Evolutionary conservation across 495 filamentous ascomycete species (phyloP), one percentile per base, ranked within the genome.

Genomic region (Aspergillus steynii): DNA sequence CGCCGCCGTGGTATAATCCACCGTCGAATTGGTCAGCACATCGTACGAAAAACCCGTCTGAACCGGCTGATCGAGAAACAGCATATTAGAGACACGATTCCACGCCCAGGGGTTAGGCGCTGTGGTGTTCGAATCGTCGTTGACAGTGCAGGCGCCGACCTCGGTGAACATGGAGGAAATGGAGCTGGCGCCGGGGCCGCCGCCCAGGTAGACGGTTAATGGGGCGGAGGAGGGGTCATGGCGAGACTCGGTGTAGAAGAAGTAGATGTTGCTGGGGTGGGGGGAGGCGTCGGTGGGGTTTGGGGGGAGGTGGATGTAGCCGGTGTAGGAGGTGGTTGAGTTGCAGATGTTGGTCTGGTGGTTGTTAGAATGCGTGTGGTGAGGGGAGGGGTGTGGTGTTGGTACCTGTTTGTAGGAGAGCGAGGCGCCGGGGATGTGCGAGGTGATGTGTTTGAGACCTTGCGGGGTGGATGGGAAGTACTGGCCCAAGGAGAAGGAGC

Each of bases 31-130:
- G 14, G 60, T 61, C 5, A 34, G 48, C 0, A 50, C 53, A 34
- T 62, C 60, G 27, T 58, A 62, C 5, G 60, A 62, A 15, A 62
- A 62, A 15, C 60, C 60, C 2, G 55, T 51, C 47, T 62, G 60
- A 1, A 57, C 55, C 7, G 50, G 60, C 37, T 62, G 60, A 28
- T 62, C 60, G 4, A 62, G 50, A n/a, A 48, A 62, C 12, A 62
- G 42, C 3, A 62, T 45, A 7, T 62, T 53, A 15, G 55, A 56
- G 14, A 58, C 60, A 45, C 46, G 46, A 29, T 45, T 58, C 60
- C 60, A 62, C 34, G 54, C 45, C 50, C 55, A 62, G 7, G 49
- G 54, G 49, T 62, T 62, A 2, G 34, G 50, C 12, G 50, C 51
- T 8, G 60, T 62, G 26, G 48, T 62, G 31, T 58, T 58, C 0